Evolutionary conservation across 78 protist species (phyloP), one percentile per base, ranked within the genome.

Genomic region (Monosiga brevicollis): DNA sequence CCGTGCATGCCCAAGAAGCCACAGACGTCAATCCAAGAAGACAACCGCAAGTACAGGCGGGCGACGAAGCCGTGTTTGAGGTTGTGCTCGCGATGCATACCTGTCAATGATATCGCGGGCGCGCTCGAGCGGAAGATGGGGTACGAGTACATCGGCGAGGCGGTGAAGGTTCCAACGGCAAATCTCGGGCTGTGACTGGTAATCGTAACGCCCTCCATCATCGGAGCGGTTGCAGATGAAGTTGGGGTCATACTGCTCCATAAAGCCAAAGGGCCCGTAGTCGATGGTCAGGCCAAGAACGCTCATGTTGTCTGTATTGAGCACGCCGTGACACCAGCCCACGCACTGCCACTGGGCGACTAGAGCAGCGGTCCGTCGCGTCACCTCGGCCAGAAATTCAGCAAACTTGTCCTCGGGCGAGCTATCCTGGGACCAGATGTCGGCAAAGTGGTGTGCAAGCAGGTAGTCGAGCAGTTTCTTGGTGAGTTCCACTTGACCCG

Each of bases 251-350:
- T 2, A 73, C 35, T 2, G 38, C 1, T 23, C 62, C 34, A 49
- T 0, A 34, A 11, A 34, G 38, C n/a, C 96, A 42, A 71, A 94
- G n/a, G 96, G 96, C 0, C 96, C 96, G 73, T 94, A 94, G 86
- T 94, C 94, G 29, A 94, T 84, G 43, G 96, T 91, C 62, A 91
- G 83, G 34, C 94, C 94, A 2, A 82, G 80, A 29, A 87, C 38
- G 42, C 82, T 49, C 89, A 93, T 55, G 85, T 93, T 91, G 85
- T 93, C 96, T 22, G 96, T 93, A 89, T 93, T 93, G 73, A 93
- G 82, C 24, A 93, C 94, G 1, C 95, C 94, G 80, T 89, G 90
- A 83, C 49, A 35, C 1, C 80, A 90, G 34, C 95, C 95, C 0
- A 79, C 83, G 15, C 80, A 25, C 87, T 90, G 92, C 95, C 95